Conservation (phyloP, 345 rosid species). For the Schrenkiella parvula region DNA sequence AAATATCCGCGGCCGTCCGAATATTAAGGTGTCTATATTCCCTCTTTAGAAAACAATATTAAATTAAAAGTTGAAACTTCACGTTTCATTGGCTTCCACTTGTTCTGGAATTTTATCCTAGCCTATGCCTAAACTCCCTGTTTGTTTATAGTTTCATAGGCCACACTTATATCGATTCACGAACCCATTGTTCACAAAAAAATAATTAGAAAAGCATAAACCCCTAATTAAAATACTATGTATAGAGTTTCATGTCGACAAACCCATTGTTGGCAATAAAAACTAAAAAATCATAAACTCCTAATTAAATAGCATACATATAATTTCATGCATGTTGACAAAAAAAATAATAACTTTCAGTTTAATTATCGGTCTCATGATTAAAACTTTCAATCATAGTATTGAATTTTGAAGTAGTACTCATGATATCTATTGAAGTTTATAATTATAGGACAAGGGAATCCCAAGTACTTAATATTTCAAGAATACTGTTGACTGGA, state of each 20-base stretch:
- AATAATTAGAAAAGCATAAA: not conserved
- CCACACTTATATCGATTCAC: not conserved
- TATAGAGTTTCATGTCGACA: not conserved
- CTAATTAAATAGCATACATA: not conserved
- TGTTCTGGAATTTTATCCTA: constrained; percentile 29
- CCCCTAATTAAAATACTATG: not conserved
- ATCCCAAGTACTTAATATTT: not conserved
- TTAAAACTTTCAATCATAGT: not conserved
- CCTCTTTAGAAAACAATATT: not conserved
- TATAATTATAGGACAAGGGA: not conserved
- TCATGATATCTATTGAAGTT: not conserved
- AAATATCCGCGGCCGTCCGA: constrained; percentile 10
- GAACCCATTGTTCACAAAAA: not conserved
- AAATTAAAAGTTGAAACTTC: constrained; percentile 14
- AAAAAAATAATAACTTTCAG: not conserved
- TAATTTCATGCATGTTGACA: not conserved
- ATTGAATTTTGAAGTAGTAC: not conserved
- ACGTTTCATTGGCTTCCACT: constrained; percentile 33
- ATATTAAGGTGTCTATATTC: constrained; percentile 32
- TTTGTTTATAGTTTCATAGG: not conserved
- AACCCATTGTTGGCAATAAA: not conserved
- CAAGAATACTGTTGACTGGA: constrained; percentile 23
- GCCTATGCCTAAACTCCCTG: constrained; percentile 18
- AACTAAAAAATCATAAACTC: not conserved
- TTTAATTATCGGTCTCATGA: not conserved